Evolutionary conservation across 768 basidiomycete species (phyloP), one percentile per base, ranked within the genome.

Genomic region (Sistotremastrum suecicum): DNA sequence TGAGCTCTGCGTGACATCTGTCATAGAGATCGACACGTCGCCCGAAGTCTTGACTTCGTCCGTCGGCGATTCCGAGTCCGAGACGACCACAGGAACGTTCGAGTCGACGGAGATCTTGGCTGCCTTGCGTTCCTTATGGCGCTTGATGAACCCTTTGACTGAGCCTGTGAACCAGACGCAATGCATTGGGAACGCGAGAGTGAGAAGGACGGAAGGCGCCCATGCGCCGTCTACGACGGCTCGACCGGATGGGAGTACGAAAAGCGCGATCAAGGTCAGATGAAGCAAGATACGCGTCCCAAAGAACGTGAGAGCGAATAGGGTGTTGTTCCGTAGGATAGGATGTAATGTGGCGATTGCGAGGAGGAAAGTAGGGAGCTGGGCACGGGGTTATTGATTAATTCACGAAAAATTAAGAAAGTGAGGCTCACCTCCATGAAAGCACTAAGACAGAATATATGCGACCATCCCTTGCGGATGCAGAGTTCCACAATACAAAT

Each of bases 281-380:
- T 78, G 74, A 41, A 75, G 59, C 4, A 55, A 36, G 37, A 78
- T 75, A 29, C 76, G 66, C 28, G 72, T 70, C 38, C 58, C n/a
- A 55, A 77, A 75, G 57, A 76, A 77, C 5, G 62, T 51, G 2
- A 63, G 6, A 0, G 71, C 68, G 56, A 78, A 78, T 35, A 74
- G 46, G 44, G 58, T n/a, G 54, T 76, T 69, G 40, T 69, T 71
- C 41, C 75, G 67, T 5, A 70, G 38, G 7, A 49, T 49, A 5
- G 75, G 69, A 50, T 60, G 54, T 31, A 77, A 61, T 41, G 66
- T 68, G 20, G 65, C 63, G 7, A 72, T 37, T 10, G 69, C 72
- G 7, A 78, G 64, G 34, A 75, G 51, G 50, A 76, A 70, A 0
- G 76, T 78, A 5, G 76, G 76, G 31, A 76, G 56, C 70, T 72